These are phyloP conservation scores for Leucoagaricus sp. DNA, from an alignment of 1,284 basidiomycete genomes.

Conservation along the genomic window DNA sequence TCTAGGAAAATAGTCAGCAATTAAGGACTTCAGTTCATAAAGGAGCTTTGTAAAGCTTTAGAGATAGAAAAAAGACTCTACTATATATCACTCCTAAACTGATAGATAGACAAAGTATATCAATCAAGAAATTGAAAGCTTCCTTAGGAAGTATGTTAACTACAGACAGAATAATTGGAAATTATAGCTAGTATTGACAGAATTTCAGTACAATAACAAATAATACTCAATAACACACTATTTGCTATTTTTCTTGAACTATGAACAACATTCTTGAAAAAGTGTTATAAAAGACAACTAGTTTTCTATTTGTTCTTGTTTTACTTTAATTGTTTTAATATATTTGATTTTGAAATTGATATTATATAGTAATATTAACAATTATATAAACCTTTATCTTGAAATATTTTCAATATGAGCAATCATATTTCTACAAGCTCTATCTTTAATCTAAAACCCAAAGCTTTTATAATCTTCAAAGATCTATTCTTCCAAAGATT, in stretches of 20 bases:
- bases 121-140: constrained; percentile 1
- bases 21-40: constrained; percentile 8
- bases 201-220: background rate
- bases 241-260: background rate
- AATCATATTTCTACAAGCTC: too few relatives aligned
- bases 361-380: too few relatives aligned
- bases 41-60: background rate
- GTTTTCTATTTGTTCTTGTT: too few relatives aligned
- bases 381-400: too few relatives aligned
- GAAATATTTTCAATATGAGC: too few relatives aligned
- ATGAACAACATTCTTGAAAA: background rate
- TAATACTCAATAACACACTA: background rate
- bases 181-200: background rate
- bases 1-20: background rate
- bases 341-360: too few relatives aligned
- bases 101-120: background rate
- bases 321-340: too few relatives aligned
- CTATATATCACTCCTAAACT: background rate
- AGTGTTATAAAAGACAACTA: too few relatives aligned
- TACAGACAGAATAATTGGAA: background rate
- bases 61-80: background rate
- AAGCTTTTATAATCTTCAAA: too few relatives aligned
- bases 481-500: too few relatives aligned
- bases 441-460: too few relatives aligned
- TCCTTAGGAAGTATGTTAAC: background rate